Base-by-base conservation (phyloP, 495 filamentous ascomycete species). In the Neurospora tetraspora region DNA sequence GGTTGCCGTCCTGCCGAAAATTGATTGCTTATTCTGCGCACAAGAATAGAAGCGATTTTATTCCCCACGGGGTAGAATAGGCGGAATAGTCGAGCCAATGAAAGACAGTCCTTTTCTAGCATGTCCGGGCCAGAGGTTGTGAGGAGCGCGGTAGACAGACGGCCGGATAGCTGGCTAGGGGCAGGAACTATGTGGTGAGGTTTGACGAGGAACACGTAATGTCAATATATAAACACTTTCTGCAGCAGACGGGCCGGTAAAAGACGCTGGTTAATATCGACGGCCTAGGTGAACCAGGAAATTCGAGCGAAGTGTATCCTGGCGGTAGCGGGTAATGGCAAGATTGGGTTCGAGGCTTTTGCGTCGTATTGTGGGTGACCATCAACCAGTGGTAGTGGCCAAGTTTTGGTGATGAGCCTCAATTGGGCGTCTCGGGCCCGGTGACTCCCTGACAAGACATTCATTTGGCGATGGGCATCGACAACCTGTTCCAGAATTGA, bases 131-230 rank as follows among this genome's bases (percentile, higher is more conserved):
- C n/a, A 74, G 42, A 73, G 78, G 75, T 69, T 47, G 65, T 59
- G 31, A 39, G 69, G 34, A 69, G 69, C 69, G 69, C 69, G 71
- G 43, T 70, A 75, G 69, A 71, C 71, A 69, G 71, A 65, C 75
- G 72, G 73, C 72, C 70, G 75, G 75, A 72, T 37, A 43, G 5
- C 70, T 68, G 73, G 20, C 16, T 27, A 16, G 70, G 73, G 70
- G 69, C 74, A 74, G 75, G 69, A 78, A 42, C 71, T 74, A 20
- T 73, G 27, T 34, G 53, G 12, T 74, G 73, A 36, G 38, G 70
- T 72, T 53, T 53, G 72, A 75, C 40, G 73, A 71, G 71, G 74
- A 79, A 78, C 78, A 74, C 79, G 79, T 80, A 81, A 80, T 75
- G 73, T 68, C 77, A 81, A 81, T 81, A 68, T 80, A 80, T 74